Conservation (phyloP, 345 rosid species). For the Pseudoturritis turrita region DNA sequence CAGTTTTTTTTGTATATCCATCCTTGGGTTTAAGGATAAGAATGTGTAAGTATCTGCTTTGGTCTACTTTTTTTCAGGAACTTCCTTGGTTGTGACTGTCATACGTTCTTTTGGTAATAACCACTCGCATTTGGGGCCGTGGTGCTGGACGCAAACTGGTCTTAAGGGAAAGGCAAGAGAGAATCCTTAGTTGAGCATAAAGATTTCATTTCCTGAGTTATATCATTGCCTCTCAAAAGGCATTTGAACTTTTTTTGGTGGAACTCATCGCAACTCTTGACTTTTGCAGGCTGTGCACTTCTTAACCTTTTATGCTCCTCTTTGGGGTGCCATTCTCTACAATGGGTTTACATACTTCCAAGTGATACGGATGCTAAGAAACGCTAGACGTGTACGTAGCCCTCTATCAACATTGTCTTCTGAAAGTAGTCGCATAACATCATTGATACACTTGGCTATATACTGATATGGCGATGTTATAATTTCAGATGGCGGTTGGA, state of each 20-base stretch:
- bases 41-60: not conserved
- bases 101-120: constrained; percentile 81
- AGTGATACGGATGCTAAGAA: constrained; percentile 93
- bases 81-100: constrained; percentile 76
- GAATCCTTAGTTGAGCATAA: not conserved
- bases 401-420: not conserved
- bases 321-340: constrained; percentile 97
- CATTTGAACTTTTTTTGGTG: not conserved
- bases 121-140: constrained; percentile 62
- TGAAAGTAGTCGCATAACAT: not conserved
- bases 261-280: not conserved
- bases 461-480: constrained; percentile 6
- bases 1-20: not conserved
- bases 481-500: constrained; percentile 87
- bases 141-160: constrained; percentile 88
- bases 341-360: constrained; percentile 90
- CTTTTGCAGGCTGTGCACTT: constrained; percentile 83
- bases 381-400: constrained; percentile 75
- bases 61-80: constrained; percentile 42
- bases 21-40: not conserved
- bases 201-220: not conserved
- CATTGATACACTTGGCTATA: not conserved
- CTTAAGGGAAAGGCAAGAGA: constrained; percentile 69
- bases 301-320: constrained; percentile 78
- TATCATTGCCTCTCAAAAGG: not conserved